Conservation (phyloP, 768 basidiomycete genomes). For the Tylopilus sp. region DNA sequence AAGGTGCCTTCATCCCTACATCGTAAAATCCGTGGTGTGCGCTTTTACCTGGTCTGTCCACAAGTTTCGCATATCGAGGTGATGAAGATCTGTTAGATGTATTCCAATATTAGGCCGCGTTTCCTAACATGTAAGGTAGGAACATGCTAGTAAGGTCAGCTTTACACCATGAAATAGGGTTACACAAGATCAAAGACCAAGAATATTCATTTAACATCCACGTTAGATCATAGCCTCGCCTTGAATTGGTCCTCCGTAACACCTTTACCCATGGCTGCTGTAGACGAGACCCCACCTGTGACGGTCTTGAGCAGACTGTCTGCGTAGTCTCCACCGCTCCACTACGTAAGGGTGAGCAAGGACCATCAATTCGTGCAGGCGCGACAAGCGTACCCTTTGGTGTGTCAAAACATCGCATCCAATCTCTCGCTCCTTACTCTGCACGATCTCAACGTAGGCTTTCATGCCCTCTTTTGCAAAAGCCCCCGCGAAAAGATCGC, state of each 20-base stretch:
- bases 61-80: not conserved
- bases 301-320: conserved; percentile 93
- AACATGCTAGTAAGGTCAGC: not conserved
- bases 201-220: no score
- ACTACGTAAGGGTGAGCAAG: conserved; percentile 45
- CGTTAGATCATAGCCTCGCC: conserved; percentile 42
- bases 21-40: conserved; percentile 11
- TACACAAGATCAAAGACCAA: no score
- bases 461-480: conserved; percentile 98
- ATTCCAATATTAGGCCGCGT: not conserved
- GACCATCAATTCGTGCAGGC: not conserved
- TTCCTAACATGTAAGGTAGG: not conserved
- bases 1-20: conserved; percentile 44
- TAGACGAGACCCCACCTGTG: conserved; percentile 95
- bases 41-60: not conserved
- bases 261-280: conserved; percentile 98
- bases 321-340: conserved; percentile 93
- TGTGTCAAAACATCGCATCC: conserved; percentile 97
- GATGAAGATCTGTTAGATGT: conserved; percentile 8
- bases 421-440: conserved; percentile 88
- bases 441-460: conserved; percentile 94
- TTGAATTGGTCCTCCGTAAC: conserved; percentile 89
- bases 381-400: conserved; percentile 67
- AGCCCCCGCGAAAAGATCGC: conserved; percentile 83
- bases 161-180: not conserved